Percentiles rank a stretch among this genome's conserved stretches.
Conservation (phyloP, 805 yeast species). For the Danielia reshetovae region DNA sequence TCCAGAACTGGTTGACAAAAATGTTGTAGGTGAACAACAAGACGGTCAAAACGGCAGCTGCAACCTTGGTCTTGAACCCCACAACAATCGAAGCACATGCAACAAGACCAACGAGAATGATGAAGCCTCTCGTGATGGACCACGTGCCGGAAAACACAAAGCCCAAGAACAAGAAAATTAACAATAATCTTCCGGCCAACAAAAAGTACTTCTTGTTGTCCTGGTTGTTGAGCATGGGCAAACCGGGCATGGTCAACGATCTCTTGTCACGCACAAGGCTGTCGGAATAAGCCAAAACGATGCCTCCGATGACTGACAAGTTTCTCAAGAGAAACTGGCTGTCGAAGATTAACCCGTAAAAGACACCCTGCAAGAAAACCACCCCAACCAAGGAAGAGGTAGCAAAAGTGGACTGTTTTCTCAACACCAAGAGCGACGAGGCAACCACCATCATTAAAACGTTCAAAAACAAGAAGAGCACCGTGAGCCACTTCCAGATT, state of each 20-base stretch:
- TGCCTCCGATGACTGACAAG: conserved; percentile 87
- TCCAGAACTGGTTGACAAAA: conserved; percentile 86
- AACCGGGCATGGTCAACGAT: conserved; percentile 64
- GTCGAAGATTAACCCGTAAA: conserved; percentile 83
- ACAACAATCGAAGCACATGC: conserved; percentile 76
- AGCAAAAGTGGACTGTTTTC: conserved; percentile 66
- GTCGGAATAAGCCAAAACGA: conserved; percentile 82
- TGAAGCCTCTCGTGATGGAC: conserved; percentile 59
- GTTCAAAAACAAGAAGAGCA: conserved; percentile 62
- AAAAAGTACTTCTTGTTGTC: conserved; percentile 77
- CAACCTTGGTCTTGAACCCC: conserved; percentile 89
- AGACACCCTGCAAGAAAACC: conserved; percentile 77
- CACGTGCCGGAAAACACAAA: conserved; percentile 75
- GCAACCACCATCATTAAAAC: conserved; percentile 69
- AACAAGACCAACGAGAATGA: conserved; percentile 65
- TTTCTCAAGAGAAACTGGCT: conserved; percentile 80
- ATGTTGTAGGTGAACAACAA: conserved; percentile 74
- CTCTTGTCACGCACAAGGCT: conserved; percentile 75
- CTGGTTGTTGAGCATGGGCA: conserved; percentile 67
- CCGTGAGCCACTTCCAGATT: conserved; percentile 71
- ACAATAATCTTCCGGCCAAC: conserved; percentile 82
- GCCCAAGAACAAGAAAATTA: conserved; percentile 80
- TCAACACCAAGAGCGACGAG: conserved; percentile 64
- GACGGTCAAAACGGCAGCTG: conserved; percentile 68
- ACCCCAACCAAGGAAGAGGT: conserved; percentile 66